These are phyloP conservation scores for Hirschioporus abietinus DNA, from an alignment of 768 basidiomycete genomes.

Conservation along the genomic window DNA sequence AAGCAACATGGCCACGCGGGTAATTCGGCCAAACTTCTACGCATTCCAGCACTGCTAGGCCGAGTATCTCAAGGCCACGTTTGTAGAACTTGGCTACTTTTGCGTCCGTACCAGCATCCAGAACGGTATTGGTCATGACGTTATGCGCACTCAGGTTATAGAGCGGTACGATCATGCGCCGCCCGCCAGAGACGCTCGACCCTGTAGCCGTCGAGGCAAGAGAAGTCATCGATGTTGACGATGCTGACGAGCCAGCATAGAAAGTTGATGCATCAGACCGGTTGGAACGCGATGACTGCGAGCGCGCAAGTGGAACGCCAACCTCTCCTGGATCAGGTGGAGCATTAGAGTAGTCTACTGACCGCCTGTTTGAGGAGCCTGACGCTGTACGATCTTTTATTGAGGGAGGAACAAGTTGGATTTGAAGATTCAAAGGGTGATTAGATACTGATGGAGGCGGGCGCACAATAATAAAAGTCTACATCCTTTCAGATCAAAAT, in stretches of 20 bases:
- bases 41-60: conserved; percentile 73
- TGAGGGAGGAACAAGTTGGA: conserved; percentile 80
- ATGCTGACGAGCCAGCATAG: conserved; percentile 30
- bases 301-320: conserved; percentile 31
- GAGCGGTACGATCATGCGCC: conserved; percentile 78
- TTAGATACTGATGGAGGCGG: conserved; percentile 83
- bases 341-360: conserved; percentile 36
- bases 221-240: conserved; percentile 18
- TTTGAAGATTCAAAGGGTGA: conserved; percentile 85
- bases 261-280: conserved; percentile 46
- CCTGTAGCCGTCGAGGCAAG: conserved; percentile 31
- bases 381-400: conserved; percentile 30
- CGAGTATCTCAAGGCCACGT: conserved; percentile 72
- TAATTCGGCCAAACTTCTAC: conserved; percentile 56
- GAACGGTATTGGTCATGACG: conserved; percentile 78
- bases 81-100: conserved; percentile 71
- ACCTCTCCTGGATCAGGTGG: conserved; percentile 20
- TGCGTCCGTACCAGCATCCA: conserved; percentile 85
- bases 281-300: conserved; percentile 31
- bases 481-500: conserved; percentile 8
- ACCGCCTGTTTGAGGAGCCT: conserved; percentile 29
- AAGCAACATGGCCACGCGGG: conserved; percentile 3
- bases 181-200: conserved; percentile 35
- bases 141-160: conserved; percentile 88
- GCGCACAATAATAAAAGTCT: conserved; percentile 91